Conservation (phyloP, 2,329 filamentous ascomycete species). For the Ophiostoma quercus region DNA sequence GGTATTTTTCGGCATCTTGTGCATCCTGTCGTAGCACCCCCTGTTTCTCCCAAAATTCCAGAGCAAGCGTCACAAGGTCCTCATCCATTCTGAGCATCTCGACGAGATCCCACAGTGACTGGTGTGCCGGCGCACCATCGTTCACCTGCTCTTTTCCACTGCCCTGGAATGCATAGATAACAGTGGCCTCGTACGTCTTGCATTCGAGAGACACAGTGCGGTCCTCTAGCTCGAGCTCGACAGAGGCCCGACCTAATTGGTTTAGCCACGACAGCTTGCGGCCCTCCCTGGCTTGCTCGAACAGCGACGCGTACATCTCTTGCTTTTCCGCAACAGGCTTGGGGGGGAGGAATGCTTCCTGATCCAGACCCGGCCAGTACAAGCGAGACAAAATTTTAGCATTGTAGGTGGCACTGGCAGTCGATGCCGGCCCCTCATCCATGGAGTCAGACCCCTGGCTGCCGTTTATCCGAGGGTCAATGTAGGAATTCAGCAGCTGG, state of each 20-base stretch:
- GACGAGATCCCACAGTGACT: constrained; percentile 49
- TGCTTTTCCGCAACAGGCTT: constrained; percentile 55
- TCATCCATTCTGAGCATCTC: constrained; percentile 65
- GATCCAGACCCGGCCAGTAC: constrained; percentile 82
- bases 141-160: constrained; percentile 29
- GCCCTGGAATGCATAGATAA: constrained; percentile 77
- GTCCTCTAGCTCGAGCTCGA: constrained; percentile 79
- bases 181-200: constrained; percentile 77
- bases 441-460: constrained; percentile 25
- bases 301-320: constrained; percentile 65
- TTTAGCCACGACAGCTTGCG: constrained; percentile 87
- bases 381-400: constrained; percentile 85
- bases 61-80: constrained; percentile 60
- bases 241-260: constrained; percentile 69
- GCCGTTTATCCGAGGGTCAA: background rate
- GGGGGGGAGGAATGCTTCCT: constrained; percentile 63
- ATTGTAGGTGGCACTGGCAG: constrained; percentile 48
- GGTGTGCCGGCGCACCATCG: constrained; percentile 36
- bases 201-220: constrained; percentile 67
- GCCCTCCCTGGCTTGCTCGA: constrained; percentile 72
- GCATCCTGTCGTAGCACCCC: constrained; percentile 50
- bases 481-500: constrained; percentile 46
- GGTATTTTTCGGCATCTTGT: constrained; percentile 50
- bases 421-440: background rate
- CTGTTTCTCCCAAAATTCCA: constrained; percentile 67